These are phyloP conservation scores for Sabuloglossum arenarium DNA, from an alignment of 495 filamentous ascomycete genomes.

Conservation along the genomic window DNA sequence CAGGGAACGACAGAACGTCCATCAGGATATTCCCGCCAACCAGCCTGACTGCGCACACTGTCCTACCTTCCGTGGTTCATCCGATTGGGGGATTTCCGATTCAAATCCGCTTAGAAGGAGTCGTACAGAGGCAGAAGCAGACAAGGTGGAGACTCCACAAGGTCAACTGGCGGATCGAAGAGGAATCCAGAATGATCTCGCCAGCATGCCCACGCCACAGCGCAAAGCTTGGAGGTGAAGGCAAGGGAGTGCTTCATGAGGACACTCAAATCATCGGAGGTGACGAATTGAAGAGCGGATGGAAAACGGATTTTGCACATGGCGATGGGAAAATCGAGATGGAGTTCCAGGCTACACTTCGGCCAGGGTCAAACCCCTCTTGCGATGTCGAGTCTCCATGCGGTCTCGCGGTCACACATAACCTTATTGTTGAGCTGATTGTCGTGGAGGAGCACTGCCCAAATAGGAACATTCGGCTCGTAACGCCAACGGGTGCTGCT, in stretches of 20 bases:
- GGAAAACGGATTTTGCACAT: constrained; percentile 80
- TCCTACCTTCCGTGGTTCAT: constrained; percentile 64
- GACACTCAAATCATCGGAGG: constrained; percentile 54
- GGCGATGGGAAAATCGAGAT: constrained; percentile 55
- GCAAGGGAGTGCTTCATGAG: constrained; percentile 60
- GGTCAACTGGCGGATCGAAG: constrained; percentile 83
- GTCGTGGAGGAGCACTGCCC: constrained; percentile 80
- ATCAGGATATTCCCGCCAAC: constrained; percentile 93
- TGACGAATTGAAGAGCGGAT: constrained; percentile 64
- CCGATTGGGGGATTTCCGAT: constrained; percentile 71
- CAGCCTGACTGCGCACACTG: constrained; percentile 63
- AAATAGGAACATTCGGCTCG: constrained; percentile 41
- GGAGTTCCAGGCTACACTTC: constrained; percentile 56
- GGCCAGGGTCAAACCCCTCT: constrained; percentile 35
- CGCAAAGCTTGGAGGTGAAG: constrained; percentile 44
- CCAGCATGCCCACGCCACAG: constrained; percentile 64
- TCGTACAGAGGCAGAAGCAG: constrained; percentile 33
- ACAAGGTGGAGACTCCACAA: constrained; percentile 76
- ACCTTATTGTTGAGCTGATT: constrained; percentile 79
- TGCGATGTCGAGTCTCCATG: constrained; percentile 64
- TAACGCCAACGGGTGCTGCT: constrained; percentile 75
- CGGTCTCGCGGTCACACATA: constrained; percentile 61
- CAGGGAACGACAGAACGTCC: constrained; percentile 51
- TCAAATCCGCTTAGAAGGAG: constrained; percentile 57
- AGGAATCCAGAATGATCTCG: constrained; percentile 57